phyloP scores from a whole-genome alignment of 2,329 filamentous ascomycete species.

The Fusarium solani-melongenae region DNA sequence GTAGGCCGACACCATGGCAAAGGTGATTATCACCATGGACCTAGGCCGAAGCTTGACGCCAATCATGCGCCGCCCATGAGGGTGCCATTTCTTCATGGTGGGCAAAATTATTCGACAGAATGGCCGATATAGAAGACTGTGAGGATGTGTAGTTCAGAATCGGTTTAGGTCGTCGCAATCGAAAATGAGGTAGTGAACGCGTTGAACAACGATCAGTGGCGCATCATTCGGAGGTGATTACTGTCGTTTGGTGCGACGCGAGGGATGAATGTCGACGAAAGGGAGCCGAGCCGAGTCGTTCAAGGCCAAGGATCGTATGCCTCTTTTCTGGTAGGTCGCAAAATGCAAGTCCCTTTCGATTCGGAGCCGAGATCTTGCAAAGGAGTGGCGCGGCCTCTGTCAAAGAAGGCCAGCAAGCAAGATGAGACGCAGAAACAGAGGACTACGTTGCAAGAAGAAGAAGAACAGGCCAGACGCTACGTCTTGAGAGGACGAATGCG shows the following conservation, averaged over 20 bases:
- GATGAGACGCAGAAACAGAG: background rate
- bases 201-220: conserved; percentile 25
- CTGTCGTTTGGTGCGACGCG: conserved; percentile 17
- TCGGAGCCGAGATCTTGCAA: conserved; percentile 25
- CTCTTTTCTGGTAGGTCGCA: conserved; percentile 9
- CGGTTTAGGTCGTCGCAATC: conserved; percentile 9
- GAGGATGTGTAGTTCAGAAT: conserved; percentile 5
- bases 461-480: conserved; percentile 16
- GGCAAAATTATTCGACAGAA: conserved; percentile 5
- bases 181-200: conserved; percentile 5
- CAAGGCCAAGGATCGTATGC: conserved; percentile 1
- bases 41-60: conserved; percentile 54
- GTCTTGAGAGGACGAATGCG: conserved; percentile 21
- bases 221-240: conserved; percentile 31
- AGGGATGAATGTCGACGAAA: conserved; percentile 11
- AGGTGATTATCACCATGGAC: conserved; percentile 53
- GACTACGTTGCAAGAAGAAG: conserved; percentile 2
- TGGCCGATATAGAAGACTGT: conserved; percentile 8
- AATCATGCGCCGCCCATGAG: conserved; percentile 44
- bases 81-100: conserved; percentile 49
- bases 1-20: conserved; percentile 56
- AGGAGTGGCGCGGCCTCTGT: conserved; percentile 51
- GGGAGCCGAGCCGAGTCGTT: conserved; percentile 4
- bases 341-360: background rate
- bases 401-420: conserved; percentile 47